Conservation (phyloP, 108 stramenopile species). For the Ochromonas danica region DNA sequence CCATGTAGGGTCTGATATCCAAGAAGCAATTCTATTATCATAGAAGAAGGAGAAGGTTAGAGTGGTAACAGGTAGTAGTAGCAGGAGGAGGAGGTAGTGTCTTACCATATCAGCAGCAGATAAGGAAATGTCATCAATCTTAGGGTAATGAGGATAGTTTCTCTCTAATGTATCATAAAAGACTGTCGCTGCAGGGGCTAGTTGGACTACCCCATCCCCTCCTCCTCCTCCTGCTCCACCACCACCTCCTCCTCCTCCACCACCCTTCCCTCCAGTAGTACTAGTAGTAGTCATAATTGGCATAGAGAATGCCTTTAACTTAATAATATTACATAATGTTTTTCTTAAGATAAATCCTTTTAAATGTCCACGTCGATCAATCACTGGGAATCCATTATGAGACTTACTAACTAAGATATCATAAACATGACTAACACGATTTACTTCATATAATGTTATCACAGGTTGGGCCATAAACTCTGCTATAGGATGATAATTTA, state of each 20-base stretch:
- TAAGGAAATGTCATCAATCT: constrained; percentile 27
- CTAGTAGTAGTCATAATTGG: background rate
- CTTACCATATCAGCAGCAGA: constrained; percentile 31
- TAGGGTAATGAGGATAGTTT: constrained; percentile 33
- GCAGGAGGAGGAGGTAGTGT: background rate
- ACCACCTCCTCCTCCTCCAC: background rate
- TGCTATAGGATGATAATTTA: background rate
- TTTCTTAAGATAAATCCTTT: constrained; percentile 27
- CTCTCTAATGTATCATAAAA: constrained; percentile 34
- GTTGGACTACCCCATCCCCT: background rate
- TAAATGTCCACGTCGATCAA: constrained; percentile 1
- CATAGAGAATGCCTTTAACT: constrained; percentile 33
- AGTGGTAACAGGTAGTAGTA: background rate
- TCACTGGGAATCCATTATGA: constrained; percentile 33
- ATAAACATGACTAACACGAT: constrained; percentile 10
- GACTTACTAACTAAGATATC: background rate
- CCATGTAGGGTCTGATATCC: constrained; percentile 33
- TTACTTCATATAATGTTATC: constrained; percentile 7
- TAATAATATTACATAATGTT: constrained; percentile 23
- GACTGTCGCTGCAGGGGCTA: constrained; percentile 23
- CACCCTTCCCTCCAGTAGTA: background rate
- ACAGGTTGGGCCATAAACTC: constrained; percentile 34
- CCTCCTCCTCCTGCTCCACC: too few species aligned
- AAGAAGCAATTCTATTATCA: background rate
- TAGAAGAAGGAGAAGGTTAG: background rate